phyloP scores from a whole-genome alignment of 2,329 filamentous ascomycete species.

The Colletotrichum tropicale region DNA sequence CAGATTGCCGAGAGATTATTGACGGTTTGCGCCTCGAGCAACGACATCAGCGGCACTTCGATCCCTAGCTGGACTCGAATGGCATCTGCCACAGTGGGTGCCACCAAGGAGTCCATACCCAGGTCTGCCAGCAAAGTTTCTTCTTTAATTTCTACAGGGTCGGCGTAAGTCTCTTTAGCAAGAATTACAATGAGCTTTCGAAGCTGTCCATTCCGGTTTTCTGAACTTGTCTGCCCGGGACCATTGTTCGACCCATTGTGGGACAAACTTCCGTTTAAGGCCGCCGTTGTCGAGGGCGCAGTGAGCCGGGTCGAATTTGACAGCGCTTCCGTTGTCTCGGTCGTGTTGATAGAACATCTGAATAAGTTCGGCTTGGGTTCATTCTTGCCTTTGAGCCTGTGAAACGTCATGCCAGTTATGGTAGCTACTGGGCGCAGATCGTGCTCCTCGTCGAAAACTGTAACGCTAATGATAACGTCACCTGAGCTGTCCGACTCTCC shows the following conservation, averaged over 20 bases:
- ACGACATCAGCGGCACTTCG: neutral
- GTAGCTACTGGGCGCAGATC: neutral
- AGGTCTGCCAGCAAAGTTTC: neutral
- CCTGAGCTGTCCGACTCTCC: neutral
- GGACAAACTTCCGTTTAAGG: neutral
- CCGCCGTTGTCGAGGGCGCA: neutral
- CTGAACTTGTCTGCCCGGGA: fast-evolving
- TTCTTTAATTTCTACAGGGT: neutral
- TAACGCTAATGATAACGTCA: neutral
- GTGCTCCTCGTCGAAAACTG: neutral
- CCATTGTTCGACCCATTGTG: neutral
- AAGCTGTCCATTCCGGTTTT: neutral
- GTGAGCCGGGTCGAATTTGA: neutral
- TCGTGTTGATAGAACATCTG: neutral
- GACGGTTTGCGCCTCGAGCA: neutral
- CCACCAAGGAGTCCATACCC: neutral
- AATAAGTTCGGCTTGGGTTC: neutral
- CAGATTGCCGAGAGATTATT: neutral
- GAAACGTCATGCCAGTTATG: neutral
- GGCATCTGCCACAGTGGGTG: neutral
- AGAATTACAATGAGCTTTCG: neutral
- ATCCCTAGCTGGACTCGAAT: neutral
- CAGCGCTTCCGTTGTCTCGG: neutral
- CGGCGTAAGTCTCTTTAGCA: neutral
- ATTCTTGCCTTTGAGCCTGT: neutral